Evolutionary conservation across 805 yeast genomes (phyloP).

Genomic region (Wickerhamiella galacta): DNA sequence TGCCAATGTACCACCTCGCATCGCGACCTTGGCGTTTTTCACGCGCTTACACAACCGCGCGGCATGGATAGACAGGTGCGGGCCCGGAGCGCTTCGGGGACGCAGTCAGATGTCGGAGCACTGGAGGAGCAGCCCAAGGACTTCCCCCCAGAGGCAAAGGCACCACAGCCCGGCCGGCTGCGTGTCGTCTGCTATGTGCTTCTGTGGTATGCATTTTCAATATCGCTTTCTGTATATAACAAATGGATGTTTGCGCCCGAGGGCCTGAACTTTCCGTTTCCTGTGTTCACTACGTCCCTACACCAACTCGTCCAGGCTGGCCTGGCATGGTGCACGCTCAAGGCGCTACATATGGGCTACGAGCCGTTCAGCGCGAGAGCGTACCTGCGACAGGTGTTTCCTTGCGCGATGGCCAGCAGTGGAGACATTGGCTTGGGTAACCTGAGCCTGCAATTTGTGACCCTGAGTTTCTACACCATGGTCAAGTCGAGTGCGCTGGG

Average conservation of each 20-base stretch:
- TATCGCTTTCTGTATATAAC: slow-evolving; percentile 40
- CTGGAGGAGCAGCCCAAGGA: too few species aligned
- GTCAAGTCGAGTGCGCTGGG: slow-evolving; percentile 76
- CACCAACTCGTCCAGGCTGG: slow-evolving; percentile 62
- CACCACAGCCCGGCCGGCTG: background rate
- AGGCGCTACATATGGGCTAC: slow-evolving; percentile 18
- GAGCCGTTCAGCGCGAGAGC: slow-evolving; percentile 13
- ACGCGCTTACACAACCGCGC: too few species aligned
- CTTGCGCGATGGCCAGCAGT: slow-evolving; percentile 76
- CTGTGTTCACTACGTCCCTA: slow-evolving; percentile 65
- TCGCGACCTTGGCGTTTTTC: too few species aligned
- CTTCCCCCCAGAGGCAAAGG: background rate
- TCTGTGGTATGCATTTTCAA: slow-evolving; percentile 24
- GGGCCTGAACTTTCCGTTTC: slow-evolving; percentile 64
- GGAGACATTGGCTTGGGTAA: slow-evolving; percentile 93
- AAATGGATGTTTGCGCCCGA: slow-evolving; percentile 88
- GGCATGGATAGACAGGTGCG: too few species aligned
- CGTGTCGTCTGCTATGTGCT: slow-evolving; percentile 8
- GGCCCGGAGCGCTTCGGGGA: too few species aligned
- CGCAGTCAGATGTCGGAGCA: too few species aligned
- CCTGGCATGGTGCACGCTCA: slow-evolving; percentile 33
- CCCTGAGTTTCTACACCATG: slow-evolving; percentile 81
- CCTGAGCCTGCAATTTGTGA: slow-evolving; percentile 59
- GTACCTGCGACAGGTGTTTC: slow-evolving; percentile 40
- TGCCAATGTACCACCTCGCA: too few species aligned